These are phyloP conservation scores for Aspergillus nomiae DNA, from an alignment of 2,329 filamentous ascomycete genomes.

Conservation along the genomic window DNA sequence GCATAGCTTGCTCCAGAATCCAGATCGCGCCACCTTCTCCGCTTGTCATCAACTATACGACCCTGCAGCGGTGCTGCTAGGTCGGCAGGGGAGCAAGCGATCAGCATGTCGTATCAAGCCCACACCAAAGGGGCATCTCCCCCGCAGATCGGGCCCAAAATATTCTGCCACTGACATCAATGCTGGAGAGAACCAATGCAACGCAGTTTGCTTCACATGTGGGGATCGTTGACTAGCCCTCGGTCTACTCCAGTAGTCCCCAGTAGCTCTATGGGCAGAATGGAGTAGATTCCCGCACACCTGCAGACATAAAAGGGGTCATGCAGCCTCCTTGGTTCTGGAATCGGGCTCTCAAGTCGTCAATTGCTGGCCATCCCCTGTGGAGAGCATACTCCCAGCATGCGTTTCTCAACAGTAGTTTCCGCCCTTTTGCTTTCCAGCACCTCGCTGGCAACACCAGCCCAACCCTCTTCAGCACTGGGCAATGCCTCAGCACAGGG, in stretches of 20 bases:
- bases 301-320: conserved; percentile 21
- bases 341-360: conserved; percentile 13
- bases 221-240: conserved; percentile 16
- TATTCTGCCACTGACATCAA: conserved; percentile 12
- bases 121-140: conserved; percentile 18
- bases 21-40: conserved; percentile 11
- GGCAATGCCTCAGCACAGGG: conserved; percentile 17
- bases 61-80: conserved; percentile 6
- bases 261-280: conserved; percentile 8
- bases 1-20: conserved; percentile 13
- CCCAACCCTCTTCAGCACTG: conserved; percentile 18
- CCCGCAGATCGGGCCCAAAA: conserved; percentile 9
- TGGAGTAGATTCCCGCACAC: conserved; percentile 11
- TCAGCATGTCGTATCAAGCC: conserved; percentile 10
- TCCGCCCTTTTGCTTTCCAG: conserved; percentile 26
- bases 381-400: conserved; percentile 18
- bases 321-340: conserved; percentile 13
- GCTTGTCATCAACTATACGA: conserved; percentile 7
- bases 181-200: conserved; percentile 9
- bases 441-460: conserved; percentile 24
- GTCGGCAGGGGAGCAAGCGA: conserved; percentile 1
- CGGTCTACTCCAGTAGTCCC: conserved; percentile 13
- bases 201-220: conserved; percentile 22
- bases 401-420: conserved; percentile 26
- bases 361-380: conserved; percentile 19